Evolutionary conservation across 495 filamentous ascomycete genomes (phyloP).

Genomic region (Bathelium albidoporum): DNA sequence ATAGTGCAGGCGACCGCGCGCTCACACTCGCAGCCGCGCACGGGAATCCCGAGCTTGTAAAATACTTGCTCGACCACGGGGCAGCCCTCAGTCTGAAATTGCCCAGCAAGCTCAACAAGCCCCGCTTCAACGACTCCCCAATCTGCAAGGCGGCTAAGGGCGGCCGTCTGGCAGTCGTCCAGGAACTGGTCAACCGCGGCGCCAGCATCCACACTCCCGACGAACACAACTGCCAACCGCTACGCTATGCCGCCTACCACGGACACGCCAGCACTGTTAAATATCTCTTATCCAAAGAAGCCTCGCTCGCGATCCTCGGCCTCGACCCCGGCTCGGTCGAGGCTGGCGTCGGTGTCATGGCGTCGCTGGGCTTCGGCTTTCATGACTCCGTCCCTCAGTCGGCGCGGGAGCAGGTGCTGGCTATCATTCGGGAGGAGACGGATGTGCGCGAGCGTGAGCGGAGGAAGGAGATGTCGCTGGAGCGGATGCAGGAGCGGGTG

Average conservation of each 20-base stretch:
- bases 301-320: conserved; percentile 5
- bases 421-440: background rate
- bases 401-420: background rate
- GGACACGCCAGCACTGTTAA: conserved; percentile 32
- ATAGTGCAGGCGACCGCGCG: conserved; percentile 32
- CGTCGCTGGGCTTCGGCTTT: background rate
- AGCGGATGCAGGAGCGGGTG: background rate
- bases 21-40: conserved; percentile 31
- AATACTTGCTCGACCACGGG: conserved; percentile 33
- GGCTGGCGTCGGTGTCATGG: background rate
- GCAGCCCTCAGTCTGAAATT: conserved; percentile 25
- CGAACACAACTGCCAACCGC: conserved; percentile 33
- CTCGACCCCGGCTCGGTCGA: background rate
- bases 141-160: conserved; percentile 36
- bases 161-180: conserved; percentile 33
- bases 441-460: background rate
- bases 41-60: conserved; percentile 32
- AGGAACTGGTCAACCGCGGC: conserved; percentile 30
- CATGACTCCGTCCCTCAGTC: background rate
- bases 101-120: conserved; percentile 12
- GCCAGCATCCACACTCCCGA: conserved; percentile 35
- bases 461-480: background rate
- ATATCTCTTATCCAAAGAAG: conserved; percentile 8
- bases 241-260: conserved; percentile 34
- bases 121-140: conserved; percentile 30